Percentiles rank a stretch among this genome's conserved stretches.
Evolutionary conservation across 345 rosid genomes (phyloP).

Genomic region (Salix viminalis): DNA sequence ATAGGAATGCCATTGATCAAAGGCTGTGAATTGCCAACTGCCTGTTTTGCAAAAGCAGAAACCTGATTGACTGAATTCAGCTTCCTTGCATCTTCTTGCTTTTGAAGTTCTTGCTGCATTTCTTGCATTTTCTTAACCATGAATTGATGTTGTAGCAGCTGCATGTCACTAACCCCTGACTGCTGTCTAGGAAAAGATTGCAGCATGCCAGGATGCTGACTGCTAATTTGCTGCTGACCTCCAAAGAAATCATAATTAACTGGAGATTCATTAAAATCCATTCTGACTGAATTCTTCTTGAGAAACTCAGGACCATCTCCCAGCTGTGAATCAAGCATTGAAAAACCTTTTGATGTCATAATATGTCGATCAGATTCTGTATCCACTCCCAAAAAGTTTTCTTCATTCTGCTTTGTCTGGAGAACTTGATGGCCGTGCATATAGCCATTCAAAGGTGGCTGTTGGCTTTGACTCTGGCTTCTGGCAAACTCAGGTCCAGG

Average conservation of each 20-base stretch:
- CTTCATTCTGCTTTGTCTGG: conserved; percentile 51
- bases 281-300: neutral
- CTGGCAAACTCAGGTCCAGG: conserved; percentile 52
- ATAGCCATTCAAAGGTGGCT: conserved; percentile 55
- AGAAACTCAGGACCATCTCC: conserved; percentile 24
- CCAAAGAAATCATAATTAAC: conserved; percentile 35
- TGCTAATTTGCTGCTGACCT: conserved; percentile 37
- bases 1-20: conserved; percentile 53
- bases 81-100: conserved; percentile 40
- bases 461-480: conserved; percentile 53
- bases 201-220: conserved; percentile 27
- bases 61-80: conserved; percentile 43
- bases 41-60: conserved; percentile 38
- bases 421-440: conserved; percentile 50
- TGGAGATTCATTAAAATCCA: conserved; percentile 23
- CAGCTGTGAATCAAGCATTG: conserved; percentile 42
- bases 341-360: conserved; percentile 44
- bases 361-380: conserved; percentile 47
- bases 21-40: conserved; percentile 34
- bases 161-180: conserved; percentile 54
- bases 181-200: conserved; percentile 48
- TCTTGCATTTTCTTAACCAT: conserved; percentile 70
- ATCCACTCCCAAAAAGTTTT: conserved; percentile 58
- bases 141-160: conserved; percentile 60
- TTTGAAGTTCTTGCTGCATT: conserved; percentile 53